Conservation (phyloP, 495 filamentous ascomycete species). For the Neurospora hispaniola region DNA sequence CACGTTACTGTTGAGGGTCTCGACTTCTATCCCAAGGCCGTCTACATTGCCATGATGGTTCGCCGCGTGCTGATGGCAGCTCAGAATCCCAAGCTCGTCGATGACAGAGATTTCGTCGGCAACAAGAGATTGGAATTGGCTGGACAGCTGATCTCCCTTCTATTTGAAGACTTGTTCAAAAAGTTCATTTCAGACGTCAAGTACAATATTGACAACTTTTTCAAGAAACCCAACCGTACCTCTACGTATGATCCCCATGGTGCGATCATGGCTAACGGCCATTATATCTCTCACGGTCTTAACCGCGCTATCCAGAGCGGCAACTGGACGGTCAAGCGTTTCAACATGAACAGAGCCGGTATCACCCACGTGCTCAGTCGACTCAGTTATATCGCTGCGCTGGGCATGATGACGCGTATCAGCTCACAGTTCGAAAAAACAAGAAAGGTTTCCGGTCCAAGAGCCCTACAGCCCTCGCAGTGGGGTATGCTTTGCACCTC, state of each 20-base stretch:
- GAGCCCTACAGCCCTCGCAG: constrained; percentile 91
- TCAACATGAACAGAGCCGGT: constrained; percentile 95
- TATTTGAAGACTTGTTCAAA: constrained; percentile 98
- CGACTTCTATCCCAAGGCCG: constrained; percentile 88
- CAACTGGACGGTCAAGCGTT: constrained; percentile 95
- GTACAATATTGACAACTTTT: constrained; percentile 80
- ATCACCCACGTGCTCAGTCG: constrained; percentile 95
- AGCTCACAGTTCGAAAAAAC: constrained; percentile 98
- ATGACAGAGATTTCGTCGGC: constrained; percentile 95
- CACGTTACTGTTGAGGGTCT: constrained; percentile 83
- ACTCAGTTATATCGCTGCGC: constrained; percentile 88
- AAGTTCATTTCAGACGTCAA: constrained; percentile 81
- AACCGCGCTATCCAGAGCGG: constrained; percentile 90
- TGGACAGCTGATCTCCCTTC: constrained; percentile 84
- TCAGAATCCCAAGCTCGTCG: constrained; percentile 76
- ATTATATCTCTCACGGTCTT: constrained; percentile 79
- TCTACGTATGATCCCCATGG: constrained; percentile 75
- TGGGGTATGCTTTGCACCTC: constrained; percentile 96
- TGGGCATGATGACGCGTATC: constrained; percentile 99
- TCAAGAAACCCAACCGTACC: constrained; percentile 80
- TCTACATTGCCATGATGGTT: constrained; percentile 94
- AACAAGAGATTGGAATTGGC: constrained; percentile 94
- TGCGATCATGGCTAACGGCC: constrained; percentile 64
- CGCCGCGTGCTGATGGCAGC: constrained; percentile 87
- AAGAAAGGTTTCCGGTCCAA: constrained; percentile 85